Evolutionary conservation across 495 filamentous ascomycete species (phyloP).

Genomic region (Staphylotrichum longicolle): DNA sequence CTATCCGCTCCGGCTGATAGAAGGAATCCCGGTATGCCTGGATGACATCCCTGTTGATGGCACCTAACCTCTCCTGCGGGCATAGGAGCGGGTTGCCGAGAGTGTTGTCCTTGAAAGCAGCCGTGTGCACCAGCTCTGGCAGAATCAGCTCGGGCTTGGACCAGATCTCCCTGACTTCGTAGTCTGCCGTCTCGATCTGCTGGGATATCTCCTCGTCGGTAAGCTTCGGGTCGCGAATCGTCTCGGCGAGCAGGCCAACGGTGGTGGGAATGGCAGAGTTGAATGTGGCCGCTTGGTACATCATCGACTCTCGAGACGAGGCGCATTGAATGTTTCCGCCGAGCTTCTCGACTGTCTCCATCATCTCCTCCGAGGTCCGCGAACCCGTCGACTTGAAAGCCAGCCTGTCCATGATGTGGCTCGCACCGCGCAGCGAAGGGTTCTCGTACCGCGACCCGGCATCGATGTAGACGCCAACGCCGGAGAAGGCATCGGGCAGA

Average conservation of each 20-base stretch:
- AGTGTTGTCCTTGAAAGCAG: conserved; percentile 92
- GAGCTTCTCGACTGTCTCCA: conserved; percentile 78
- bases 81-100: conserved; percentile 91
- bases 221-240: conserved; percentile 82
- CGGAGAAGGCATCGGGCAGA: conserved; percentile 91
- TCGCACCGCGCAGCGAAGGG: conserved; percentile 78
- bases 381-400: conserved; percentile 90
- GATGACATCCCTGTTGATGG: conserved; percentile 73
- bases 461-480: conserved; percentile 94
- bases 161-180: conserved; percentile 98
- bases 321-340: conserved; percentile 96
- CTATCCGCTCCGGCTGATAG: conserved; percentile 84
- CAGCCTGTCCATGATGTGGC: conserved; percentile 92
- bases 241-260: conserved; percentile 85
- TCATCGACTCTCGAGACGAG: conserved; percentile 90
- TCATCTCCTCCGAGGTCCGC: conserved; percentile 76
- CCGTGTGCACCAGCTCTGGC: conserved; percentile 91
- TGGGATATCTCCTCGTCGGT: conserved; percentile 85
- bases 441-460: conserved; percentile 95
- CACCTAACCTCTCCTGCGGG: conserved; percentile 72
- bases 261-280: conserved; percentile 86
- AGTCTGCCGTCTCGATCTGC: conserved; percentile 86
- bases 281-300: conserved; percentile 99
- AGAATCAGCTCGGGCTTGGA: conserved; percentile 93
- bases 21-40: conserved; percentile 79